phyloP scores from a whole-genome alignment of 352 stramenopile species.

The Thraustochytrium striatum region DNA sequence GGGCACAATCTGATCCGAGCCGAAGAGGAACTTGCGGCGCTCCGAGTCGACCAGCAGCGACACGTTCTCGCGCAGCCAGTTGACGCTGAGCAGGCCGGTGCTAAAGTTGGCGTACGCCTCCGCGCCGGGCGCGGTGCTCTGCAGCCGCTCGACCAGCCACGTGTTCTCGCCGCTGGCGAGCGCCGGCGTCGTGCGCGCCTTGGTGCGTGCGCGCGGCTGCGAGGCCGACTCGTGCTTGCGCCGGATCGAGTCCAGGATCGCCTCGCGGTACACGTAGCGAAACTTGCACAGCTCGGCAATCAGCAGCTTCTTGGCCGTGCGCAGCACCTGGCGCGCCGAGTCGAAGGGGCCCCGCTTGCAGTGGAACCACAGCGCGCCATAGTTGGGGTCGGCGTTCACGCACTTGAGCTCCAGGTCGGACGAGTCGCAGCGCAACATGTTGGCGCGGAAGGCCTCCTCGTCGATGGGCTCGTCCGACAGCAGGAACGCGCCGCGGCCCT shows the following conservation, averaged over 20 bases:
- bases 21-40: conserved; percentile 43
- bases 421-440: conserved; percentile 47
- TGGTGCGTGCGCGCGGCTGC: neutral
- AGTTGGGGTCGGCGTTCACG: conserved; percentile 79
- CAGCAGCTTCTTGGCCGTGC: conserved; percentile 37
- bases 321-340: conserved; percentile 43
- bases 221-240: conserved; percentile 14
- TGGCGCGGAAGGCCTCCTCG: conserved; percentile 24
- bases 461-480: neutral
- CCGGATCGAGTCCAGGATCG: conserved; percentile 20
- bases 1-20: conserved; percentile 37
- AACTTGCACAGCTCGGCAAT: conserved; percentile 44
- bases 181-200: conserved; percentile 30
- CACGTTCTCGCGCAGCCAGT: conserved; percentile 39
- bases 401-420: conserved; percentile 56
- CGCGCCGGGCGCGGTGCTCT: neutral
- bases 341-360: conserved; percentile 55
- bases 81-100: conserved; percentile 33
- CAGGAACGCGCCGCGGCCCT: neutral
- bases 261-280: conserved; percentile 24
- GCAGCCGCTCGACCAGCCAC: conserved; percentile 25
- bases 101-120: conserved; percentile 33
- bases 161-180: conserved; percentile 16
- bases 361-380: conserved; percentile 79
- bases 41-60: conserved; percentile 10